Base-by-base conservation (phyloP, 2,329 filamentous ascomycete species). In the Phialocephala subalpina region DNA sequence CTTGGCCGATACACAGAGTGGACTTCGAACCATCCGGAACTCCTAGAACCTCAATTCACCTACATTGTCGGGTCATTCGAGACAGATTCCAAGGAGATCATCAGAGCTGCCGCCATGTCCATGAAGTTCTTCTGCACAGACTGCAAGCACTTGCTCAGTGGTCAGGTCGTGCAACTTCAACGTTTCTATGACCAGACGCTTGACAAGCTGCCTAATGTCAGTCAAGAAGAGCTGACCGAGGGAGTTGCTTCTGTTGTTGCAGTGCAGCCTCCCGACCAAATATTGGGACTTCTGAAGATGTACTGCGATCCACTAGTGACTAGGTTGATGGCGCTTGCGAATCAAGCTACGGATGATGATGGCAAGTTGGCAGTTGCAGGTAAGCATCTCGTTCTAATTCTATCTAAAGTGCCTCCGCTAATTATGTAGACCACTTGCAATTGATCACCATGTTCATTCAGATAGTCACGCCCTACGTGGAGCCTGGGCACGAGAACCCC, bases 81-180 rank as follows among this genome's bases (percentile, higher is more conserved):
- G 70, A 92, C 95, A 65, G 88, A 90, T 49, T 97, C 94, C 0
- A 92, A 91, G 74, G 97, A 99, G 76, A 94, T 99, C 63, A 87
- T 97, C 45, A 89, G 94, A 69, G 96, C 95, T 22, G 93, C 96
- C 20, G 96, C 96, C 6, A 88, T 98, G 78, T 92, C 96, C 2
- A 94, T 99, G 82, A 97, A 97, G 75, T 99, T 96, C 82, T 94
- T 99, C 80, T 98, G 97, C 76, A 94, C 91, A 16, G 96, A 99
- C 80, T 99, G 96, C 82, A 93, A 92, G 72, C 89, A 93, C 75
- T 84, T 97, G 40, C 86, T 99, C 27, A 92, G 93, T 70, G 89
- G 87, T 5, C 94, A 97, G 77, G 92, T 97, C 40, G 79, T 90
- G 9, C 93, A 97, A 74, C 84, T 99, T 18, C 96, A 99, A 78